A percentile compares a stretch with the other conserved stretches of the same genome.
Conservation (phyloP, 805 yeast genomes). For the Wickerhamomyces bovis region DNA sequence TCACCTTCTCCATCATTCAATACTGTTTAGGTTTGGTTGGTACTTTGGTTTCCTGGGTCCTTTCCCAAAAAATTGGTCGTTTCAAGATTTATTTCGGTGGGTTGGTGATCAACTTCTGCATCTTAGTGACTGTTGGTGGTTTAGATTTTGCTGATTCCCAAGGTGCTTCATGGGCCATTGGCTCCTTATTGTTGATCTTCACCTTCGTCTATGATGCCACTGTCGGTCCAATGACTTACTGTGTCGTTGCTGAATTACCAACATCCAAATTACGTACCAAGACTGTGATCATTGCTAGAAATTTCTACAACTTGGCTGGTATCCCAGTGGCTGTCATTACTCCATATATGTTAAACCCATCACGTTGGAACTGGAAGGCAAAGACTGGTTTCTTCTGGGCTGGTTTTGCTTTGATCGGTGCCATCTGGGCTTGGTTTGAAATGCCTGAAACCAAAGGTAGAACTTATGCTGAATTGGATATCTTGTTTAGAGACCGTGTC, state of each 20-base stretch:
- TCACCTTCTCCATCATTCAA: conserved; percentile 32
- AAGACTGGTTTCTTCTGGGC: conserved; percentile 42
- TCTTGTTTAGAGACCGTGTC: conserved; percentile 33
- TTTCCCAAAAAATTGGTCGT: conserved; percentile 28
- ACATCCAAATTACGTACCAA: conserved; percentile 35
- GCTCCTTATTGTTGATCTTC: conserved; percentile 25
- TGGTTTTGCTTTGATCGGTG: conserved; percentile 27
- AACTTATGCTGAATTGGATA: conserved; percentile 52
- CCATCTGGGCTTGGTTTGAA: conserved; percentile 41
- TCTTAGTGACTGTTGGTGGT: conserved; percentile 24
- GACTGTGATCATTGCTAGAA: conserved; percentile 31
- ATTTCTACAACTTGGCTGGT: conserved; percentile 27
- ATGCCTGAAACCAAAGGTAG: conserved; percentile 52
- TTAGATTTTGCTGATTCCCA: conserved; percentile 15
- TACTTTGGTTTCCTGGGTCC: conserved; percentile 27
- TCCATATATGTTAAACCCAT: conserved; percentile 44
- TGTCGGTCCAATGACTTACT: conserved; percentile 36
- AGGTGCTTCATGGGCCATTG: conserved; percentile 24
- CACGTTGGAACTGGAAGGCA: conserved; percentile 37
- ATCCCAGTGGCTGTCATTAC: conserved; percentile 31
- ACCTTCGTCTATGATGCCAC: conserved; percentile 31
- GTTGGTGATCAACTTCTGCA: conserved; percentile 6
- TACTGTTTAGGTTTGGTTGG: conserved; percentile 30
- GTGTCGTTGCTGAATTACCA: conserved; percentile 35
- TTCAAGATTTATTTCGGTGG: conserved; percentile 26